Evolutionary conservation across 1,139 yeast genomes (phyloP), one percentile per base, ranked within the genome.

Genomic region (Kurtzmaniella quercitrusa): DNA sequence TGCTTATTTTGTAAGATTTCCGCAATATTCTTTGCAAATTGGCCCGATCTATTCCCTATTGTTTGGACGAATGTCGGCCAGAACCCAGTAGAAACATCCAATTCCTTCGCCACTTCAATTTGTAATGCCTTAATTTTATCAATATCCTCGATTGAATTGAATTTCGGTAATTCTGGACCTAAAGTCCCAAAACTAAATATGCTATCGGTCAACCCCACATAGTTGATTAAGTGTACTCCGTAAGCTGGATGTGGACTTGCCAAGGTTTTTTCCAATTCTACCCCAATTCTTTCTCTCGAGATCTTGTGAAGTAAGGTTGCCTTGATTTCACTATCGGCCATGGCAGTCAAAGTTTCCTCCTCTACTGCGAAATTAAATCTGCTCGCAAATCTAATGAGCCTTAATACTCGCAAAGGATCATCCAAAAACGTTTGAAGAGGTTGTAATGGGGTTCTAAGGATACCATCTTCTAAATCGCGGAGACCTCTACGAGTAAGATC

Each of bases 271-370:
- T 75, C 81, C 41, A 91, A 61, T 55, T 94, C 99, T 12, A 80
- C 82, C 2, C 97, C 98, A 12, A 94, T 83, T 50, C 99, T 74
- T 61, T 93, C 98, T 42, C 94, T 73, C 47, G 96, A 86, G 41
- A 94, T 89, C 57, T 94, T 94, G 37, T 74, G 70, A 20, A 74
- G 62, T 37, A 94, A 71, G 1, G 88, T 82, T 1, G 57, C 50
- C 49, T 77, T 80, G 44, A 91, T 81, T 14, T 73, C 76, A 0
- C 68, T 63, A 38, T 76, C 72, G 38, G 61, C 68, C 96, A 91
- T 91, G 2, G 93, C 88, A 2, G 62, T 55, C 33, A 79, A 63
- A 0, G 94, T 81, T 1, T 71, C 75, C 0, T 63, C 52, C 9
- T 83, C 95, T 35, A 93, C 74, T 0, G 55, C 53, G 56, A 91